Evolutionary conservation across 2,329 filamentous ascomycete species (phyloP), one percentile per base, ranked within the genome.

Genomic region (Botrytis squamosa): DNA sequence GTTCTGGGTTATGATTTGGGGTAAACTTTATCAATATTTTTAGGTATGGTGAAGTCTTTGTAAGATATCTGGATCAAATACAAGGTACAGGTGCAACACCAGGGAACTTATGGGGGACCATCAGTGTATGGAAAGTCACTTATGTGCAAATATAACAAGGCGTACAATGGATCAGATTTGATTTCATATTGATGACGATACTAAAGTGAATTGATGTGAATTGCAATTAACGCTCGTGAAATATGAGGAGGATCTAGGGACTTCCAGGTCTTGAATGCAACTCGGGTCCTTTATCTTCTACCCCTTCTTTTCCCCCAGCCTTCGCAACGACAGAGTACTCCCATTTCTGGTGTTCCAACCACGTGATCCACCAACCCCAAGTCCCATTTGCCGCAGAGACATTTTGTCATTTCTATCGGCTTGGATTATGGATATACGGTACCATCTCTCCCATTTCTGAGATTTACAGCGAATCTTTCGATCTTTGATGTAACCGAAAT

Each of bases 21-120:
- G n/a, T 38, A 57, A 33, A 25, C n/a, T 57, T 69, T 8, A 59
- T 20, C 38, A 69, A 16, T 57, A 66, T 69, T 64, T 29, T 33
- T 33, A 33, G 38, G 66, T 52, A 69, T 33, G 66, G 52, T 69
- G 49, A 40, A 40, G 52, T 46, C 36, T 60, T 59, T 72, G 63
- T 72, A 69, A 29, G n/a, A 72, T 62, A 62, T 72, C n/a, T 60
- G 64, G 40, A 49, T 44, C 40, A 49, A 18, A 33, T 62, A 49
- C 44, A 18, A 46, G 40, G 44, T 46, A 52, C 29, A 65, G n/a
- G 70, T 42, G 55, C 70, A 36, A 52, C 5, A 42, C 55, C 38
- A 42, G 40, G 44, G 62, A 72, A 66, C 29, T 22, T 40, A 66
- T 42, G 38, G 36, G 69, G 36, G 25, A 29, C 29, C 10, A 69